Base-by-base conservation (phyloP, 306 rosid species). In the Cajanus cajan region DNA sequence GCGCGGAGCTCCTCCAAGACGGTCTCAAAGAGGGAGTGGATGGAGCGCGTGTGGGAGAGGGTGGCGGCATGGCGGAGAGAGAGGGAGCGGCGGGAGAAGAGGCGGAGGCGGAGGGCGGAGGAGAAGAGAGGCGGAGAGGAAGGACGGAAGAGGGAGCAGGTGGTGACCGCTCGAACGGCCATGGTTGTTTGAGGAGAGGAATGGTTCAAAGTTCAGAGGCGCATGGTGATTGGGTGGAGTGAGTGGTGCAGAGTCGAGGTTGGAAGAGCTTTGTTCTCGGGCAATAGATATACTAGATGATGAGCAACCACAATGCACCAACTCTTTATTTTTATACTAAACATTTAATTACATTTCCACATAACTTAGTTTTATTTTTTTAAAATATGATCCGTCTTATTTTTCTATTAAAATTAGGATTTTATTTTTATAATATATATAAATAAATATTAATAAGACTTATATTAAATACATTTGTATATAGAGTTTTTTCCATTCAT, bases 161-260 rank as follows among this genome's bases (percentile, higher is more conserved):
- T 73, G 80, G 91, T 83, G 16, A 84, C 85, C 44, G 94, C 93
- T 80, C 93, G 92, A 73, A 93, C 88, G 40, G 92, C 93, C 97
- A 91, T 91, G 7, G 4, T 8, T 24, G n/a, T 28, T 28, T 1
- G 31, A 7, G 33, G 19, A 19, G 3, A 57, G n/a, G n/a, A n/a
- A n/a, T n/a, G n/a, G n/a, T n/a, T n/a, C n/a, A 0, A 59, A 28
- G 84, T 22, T 50, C 67, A 74, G 71, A 81, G 73, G 40, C 5
- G 52, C 82, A 74, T 71, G 40, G 22, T 34, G 31, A 28, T 28
- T 28, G 31, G 1, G 31, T 28, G 31, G 31, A 25, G 25, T 55
- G 62, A 68, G 68, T 24, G 64, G 64, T 24, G 37, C 16, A 57
- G 64, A 22, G 34, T 24, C 7, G 4, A 54, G 61, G 31, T 28